Percentiles rank a stretch among this genome's conserved stretches.
Evolutionary conservation across 1,139 yeast genomes (phyloP).

Genomic region (Taiozyma onychis): DNA sequence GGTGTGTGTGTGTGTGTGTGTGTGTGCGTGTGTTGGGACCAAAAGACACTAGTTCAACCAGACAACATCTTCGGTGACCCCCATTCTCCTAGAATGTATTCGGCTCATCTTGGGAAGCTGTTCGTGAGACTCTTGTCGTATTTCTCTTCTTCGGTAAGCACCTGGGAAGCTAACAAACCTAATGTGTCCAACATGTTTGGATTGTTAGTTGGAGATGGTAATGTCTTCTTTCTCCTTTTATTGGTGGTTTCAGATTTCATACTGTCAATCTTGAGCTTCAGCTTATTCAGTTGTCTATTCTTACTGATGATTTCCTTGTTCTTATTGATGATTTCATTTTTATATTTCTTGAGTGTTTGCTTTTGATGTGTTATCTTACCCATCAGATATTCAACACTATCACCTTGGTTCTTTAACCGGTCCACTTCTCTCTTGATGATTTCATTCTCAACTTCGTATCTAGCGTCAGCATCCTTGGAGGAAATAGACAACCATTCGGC

Average conservation of each 20-base stretch:
- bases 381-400: conserved; percentile 30
- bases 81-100: neutral
- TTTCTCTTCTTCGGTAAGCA: conserved; percentile 32
- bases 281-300: conserved; percentile 14
- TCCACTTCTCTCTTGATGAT: conserved; percentile 44
- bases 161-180: conserved; percentile 43
- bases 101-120: conserved; percentile 4
- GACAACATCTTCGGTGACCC: neutral
- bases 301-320: conserved; percentile 35
- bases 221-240: conserved; percentile 5
- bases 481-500: conserved; percentile 20
- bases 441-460: conserved; percentile 42
- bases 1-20: no score
- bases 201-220: neutral
- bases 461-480: conserved; percentile 23
- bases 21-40: no score
- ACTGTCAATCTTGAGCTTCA: conserved; percentile 20
- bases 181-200: conserved; percentile 36
- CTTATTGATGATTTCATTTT: conserved; percentile 34
- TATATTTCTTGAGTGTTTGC: conserved; percentile 36
- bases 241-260: conserved; percentile 8
- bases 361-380: conserved; percentile 35
- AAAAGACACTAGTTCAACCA: neutral
- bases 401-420: conserved; percentile 31
- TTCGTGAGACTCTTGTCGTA: neutral